phyloP scores from a whole-genome alignment of 1,284 basidiomycete species.

The Ustilago lituana region DNA sequence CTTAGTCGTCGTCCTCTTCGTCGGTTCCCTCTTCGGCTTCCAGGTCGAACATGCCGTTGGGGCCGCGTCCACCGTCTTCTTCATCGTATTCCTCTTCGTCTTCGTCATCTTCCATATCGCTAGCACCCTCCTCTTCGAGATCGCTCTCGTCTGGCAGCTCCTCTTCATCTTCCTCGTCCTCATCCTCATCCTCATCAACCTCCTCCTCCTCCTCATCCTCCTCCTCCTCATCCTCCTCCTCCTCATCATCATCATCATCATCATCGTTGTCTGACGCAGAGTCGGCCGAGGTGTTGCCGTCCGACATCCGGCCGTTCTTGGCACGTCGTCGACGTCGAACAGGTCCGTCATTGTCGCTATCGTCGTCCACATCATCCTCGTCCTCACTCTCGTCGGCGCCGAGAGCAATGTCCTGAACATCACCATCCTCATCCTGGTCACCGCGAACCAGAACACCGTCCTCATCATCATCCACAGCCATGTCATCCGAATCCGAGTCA shows the following conservation, averaged over 20 bases:
- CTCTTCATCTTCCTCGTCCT: too few species aligned
- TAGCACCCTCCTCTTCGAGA: slow-evolving; percentile 40
- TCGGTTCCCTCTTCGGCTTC: slow-evolving; percentile 50
- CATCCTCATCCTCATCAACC: slow-evolving; percentile 31
- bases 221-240: slow-evolving; percentile 19
- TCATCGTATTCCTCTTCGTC: slow-evolving; percentile 54
- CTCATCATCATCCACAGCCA: slow-evolving; percentile 37
- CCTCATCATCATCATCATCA: slow-evolving; percentile 40
- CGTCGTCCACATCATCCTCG: slow-evolving; percentile 42
- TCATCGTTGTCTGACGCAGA: too few species aligned
- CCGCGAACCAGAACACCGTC: slow-evolving; percentile 39
- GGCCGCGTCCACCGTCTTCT: slow-evolving; percentile 31
- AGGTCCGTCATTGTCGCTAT: slow-evolving; percentile 42
- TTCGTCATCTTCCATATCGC: slow-evolving; percentile 46
- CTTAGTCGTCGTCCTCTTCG: slow-evolving; percentile 43
- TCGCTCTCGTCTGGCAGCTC: slow-evolving; percentile 50
- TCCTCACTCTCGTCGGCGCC: slow-evolving; percentile 47
- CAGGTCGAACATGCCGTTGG: slow-evolving; percentile 50
- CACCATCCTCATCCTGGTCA: slow-evolving; percentile 49
- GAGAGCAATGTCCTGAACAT: slow-evolving; percentile 57
- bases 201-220: slow-evolving; percentile 27
- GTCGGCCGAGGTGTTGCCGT: slow-evolving; percentile 47
- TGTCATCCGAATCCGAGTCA: slow-evolving; percentile 48
- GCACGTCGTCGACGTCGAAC: slow-evolving; percentile 26
- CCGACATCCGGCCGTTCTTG: slow-evolving; percentile 33